A percentile compares a stretch with the other conserved stretches of the same genome.
Conservation (phyloP, 306 rosid species). For the Pyrus bretschneideri region DNA sequence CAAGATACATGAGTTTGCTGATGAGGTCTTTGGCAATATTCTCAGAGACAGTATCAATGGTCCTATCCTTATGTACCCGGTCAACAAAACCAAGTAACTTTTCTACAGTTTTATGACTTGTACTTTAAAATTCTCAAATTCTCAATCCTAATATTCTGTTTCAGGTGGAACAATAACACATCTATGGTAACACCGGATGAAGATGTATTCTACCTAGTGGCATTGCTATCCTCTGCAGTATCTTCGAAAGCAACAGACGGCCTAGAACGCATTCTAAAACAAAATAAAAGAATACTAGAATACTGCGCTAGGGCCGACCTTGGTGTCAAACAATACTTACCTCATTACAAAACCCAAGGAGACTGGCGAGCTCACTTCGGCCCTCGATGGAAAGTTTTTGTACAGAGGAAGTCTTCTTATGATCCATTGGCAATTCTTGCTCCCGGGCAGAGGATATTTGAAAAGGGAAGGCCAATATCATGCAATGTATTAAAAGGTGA, state of each 20-base stretch:
- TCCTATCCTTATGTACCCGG: constrained; percentile 86
- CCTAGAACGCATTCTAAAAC: constrained; percentile 50
- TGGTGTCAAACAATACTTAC: constrained; percentile 73
- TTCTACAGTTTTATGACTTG: neutral
- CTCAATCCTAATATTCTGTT: neutral
- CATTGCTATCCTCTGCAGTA: constrained; percentile 69
- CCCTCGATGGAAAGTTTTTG: constrained; percentile 51
- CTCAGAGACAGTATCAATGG: constrained; percentile 64
- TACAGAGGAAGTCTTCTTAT: constrained; percentile 55
- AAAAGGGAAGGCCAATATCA: constrained; percentile 45
- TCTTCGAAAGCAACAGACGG: constrained; percentile 53
- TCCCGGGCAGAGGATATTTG: constrained; percentile 89
- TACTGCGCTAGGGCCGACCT: constrained; percentile 40
- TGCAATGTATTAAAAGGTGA: neutral
- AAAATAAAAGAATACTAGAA: constrained; percentile 60
- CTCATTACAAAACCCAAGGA: constrained; percentile 57
- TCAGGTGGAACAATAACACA: constrained; percentile 77
- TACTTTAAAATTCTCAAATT: neutral
- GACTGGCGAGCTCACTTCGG: constrained; percentile 91
- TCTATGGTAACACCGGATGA: constrained; percentile 86
- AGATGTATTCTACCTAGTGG: constrained; percentile 73
- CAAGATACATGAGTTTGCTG: constrained; percentile 52
- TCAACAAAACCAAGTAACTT: constrained; percentile 72
- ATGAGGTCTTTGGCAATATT: constrained; percentile 68
- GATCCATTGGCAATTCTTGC: constrained; percentile 91